phyloP scores from a whole-genome alignment of 1,284 basidiomycete genomes.

The Tremellales sp. region DNA sequence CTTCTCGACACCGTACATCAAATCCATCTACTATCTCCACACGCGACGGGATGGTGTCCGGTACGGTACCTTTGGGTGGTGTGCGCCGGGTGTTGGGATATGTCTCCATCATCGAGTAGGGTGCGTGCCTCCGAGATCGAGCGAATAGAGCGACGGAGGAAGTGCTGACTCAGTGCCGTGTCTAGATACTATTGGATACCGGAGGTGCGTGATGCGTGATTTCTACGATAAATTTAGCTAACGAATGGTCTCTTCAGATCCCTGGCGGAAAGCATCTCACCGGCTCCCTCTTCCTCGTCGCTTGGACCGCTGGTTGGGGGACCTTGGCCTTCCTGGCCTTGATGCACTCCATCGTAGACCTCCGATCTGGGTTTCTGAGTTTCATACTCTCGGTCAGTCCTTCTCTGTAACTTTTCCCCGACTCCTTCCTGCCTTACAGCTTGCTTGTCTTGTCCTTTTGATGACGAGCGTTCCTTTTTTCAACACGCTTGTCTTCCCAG shows the following conservation, averaged over 20 bases:
- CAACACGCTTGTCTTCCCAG: too few species aligned
- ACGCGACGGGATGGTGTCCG: constrained; percentile 22
- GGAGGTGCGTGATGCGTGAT: too few species aligned
- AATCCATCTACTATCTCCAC: constrained; percentile 31
- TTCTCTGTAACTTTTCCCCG: not conserved
- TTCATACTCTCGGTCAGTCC: constrained; percentile 34
- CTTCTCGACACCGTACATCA: constrained; percentile 35
- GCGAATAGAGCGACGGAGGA: not conserved
- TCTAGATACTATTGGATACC: constrained; percentile 2
- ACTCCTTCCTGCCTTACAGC: too few species aligned
- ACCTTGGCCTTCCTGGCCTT: constrained; percentile 28
- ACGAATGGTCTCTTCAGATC: constrained; percentile 26
- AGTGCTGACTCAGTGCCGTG: not conserved
- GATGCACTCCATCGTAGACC: constrained; percentile 18
- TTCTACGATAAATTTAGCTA: too few species aligned
- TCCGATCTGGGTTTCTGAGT: constrained; percentile 18
- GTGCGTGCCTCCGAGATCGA: constrained; percentile 13
- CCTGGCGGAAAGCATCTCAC: constrained; percentile 21
- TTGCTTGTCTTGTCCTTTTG: too few species aligned
- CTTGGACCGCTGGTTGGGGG: constrained; percentile 36
- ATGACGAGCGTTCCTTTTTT: too few species aligned
- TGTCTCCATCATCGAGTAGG: constrained; percentile 19
- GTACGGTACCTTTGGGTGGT: constrained; percentile 35
- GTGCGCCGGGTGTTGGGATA: constrained; percentile 7
- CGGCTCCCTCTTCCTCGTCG: constrained; percentile 36